Evolutionary conservation across 805 yeast species (phyloP).

Genomic region (Ogataea saltuana): DNA sequence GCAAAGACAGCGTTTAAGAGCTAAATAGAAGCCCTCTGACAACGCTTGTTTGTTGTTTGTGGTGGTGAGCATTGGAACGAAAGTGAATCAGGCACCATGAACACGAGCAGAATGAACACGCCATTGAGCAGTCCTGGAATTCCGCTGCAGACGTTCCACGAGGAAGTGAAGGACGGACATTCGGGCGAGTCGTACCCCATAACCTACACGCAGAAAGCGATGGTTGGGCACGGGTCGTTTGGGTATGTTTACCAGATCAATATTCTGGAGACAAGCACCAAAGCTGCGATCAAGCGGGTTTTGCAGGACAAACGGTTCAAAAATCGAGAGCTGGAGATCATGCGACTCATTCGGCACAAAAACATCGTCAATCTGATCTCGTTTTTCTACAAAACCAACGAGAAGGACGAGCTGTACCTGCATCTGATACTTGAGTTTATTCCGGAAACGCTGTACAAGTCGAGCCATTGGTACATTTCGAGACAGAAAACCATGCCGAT

Average conservation of each 20-base stretch:
- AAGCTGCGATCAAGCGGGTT: slow-evolving; percentile 94
- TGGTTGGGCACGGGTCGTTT: slow-evolving; percentile 99
- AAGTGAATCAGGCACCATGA: not conserved
- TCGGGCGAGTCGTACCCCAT: slow-evolving; percentile 63
- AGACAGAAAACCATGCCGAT: slow-evolving; percentile 81
- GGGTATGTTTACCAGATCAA: slow-evolving; percentile 95
- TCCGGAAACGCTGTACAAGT: slow-evolving; percentile 94
- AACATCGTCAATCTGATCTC: slow-evolving; percentile 87
- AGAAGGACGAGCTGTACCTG: slow-evolving; percentile 77
- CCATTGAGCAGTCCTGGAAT: slow-evolving; percentile 13
- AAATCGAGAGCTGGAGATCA: slow-evolving; percentile 91
- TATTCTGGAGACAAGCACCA: slow-evolving; percentile 68
- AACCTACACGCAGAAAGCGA: slow-evolving; percentile 77
- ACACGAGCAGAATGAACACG: slow-evolving; percentile 8
- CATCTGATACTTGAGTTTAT: slow-evolving; percentile 88
- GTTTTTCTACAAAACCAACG: slow-evolving; percentile 69
- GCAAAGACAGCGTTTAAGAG: not conserved
- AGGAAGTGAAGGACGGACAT: slow-evolving; percentile 70
- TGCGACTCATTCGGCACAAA: slow-evolving; percentile 84
- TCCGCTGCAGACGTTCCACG: slow-evolving; percentile 43
- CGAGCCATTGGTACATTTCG: slow-evolving; percentile 80
- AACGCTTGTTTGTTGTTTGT: slow-evolving; percentile 5
- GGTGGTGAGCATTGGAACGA: not conserved
- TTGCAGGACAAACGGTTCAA: slow-evolving; percentile 93
- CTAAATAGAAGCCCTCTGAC: not conserved